phyloP scores from a whole-genome alignment of 1,284 basidiomycete species.

The Dichomitus squalens region DNA sequence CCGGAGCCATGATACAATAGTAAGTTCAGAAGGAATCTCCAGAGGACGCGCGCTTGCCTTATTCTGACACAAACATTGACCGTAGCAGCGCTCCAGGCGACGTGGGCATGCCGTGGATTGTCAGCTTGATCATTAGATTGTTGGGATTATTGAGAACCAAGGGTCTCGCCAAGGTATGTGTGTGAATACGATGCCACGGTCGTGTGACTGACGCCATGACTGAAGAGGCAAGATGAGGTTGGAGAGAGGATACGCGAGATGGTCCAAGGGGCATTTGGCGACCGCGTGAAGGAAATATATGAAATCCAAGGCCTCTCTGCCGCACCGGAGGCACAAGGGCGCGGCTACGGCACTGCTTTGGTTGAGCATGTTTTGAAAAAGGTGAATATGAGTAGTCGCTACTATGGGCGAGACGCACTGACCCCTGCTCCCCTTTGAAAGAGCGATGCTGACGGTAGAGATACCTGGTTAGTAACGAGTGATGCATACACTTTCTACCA shows the following conservation, averaged over 20 bases:
- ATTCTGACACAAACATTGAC: background rate
- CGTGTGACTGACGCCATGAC: background rate
- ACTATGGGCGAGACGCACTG: background rate
- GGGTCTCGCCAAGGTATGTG: background rate
- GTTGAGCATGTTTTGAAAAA: background rate
- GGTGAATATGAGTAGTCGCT: background rate
- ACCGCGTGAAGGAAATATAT: background rate
- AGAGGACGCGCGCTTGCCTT: background rate
- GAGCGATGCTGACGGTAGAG: slow-evolving; percentile 14
- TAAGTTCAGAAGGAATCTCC: background rate
- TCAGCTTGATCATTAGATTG: background rate
- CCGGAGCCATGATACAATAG: background rate
- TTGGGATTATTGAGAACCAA: background rate
- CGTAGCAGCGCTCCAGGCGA: background rate
- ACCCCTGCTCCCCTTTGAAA: background rate
- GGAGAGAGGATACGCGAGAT: background rate
- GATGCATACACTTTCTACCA: slow-evolving; percentile 14
- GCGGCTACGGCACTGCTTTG: slow-evolving; percentile 2
- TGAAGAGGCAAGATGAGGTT: background rate
- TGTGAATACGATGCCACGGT: background rate
- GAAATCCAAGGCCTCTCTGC: background rate
- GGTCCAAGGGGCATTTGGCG: background rate
- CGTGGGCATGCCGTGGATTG: background rate
- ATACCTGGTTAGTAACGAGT: slow-evolving; percentile 6
- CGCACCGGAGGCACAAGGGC: slow-evolving; percentile 2